Conservation (phyloP, 257 asterid genomes). For the Nyctanthes arbortristis region DNA sequence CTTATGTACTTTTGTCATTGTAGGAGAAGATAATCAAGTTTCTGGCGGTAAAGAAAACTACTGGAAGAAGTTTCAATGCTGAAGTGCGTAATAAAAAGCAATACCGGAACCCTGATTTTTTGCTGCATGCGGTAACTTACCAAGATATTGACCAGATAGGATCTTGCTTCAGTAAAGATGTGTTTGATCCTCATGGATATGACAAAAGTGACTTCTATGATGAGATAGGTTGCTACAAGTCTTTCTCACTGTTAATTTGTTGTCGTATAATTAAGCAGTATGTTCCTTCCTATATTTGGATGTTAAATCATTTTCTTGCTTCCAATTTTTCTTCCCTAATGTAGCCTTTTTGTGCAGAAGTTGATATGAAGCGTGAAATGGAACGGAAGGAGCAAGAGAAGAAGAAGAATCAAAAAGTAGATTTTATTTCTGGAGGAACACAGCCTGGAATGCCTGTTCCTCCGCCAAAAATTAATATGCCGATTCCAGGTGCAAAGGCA, state of each 20-base stretch:
- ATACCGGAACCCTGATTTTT: constrained; percentile 92
- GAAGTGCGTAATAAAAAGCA: constrained; percentile 95
- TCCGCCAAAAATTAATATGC: constrained; percentile 58
- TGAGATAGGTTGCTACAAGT: constrained; percentile 64
- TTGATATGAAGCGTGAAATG: constrained; percentile 75
- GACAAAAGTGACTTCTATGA: constrained; percentile 88
- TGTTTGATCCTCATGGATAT: constrained; percentile 97
- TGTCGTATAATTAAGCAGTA: constrained; percentile 3
- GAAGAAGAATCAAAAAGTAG: constrained; percentile 77
- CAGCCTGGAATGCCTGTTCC: constrained; percentile 67
- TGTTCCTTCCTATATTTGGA: not conserved
- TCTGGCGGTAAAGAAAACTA: constrained; percentile 61
- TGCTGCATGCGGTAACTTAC: constrained; percentile 96
- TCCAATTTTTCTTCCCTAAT: constrained; percentile 16
- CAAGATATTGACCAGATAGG: constrained; percentile 95
- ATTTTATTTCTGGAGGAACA: constrained; percentile 77
- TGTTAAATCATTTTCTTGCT: not conserved
- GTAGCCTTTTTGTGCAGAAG: constrained; percentile 51
- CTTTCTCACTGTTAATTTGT: constrained; percentile 14
- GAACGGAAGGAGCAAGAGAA: constrained; percentile 94
- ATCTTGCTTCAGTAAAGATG: constrained; percentile 89
- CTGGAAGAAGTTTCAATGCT: constrained; percentile 84
- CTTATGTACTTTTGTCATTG: constrained; percentile 25
- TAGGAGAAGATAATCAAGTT: constrained; percentile 75
- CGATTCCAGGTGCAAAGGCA: constrained; percentile 59